Base-by-base conservation (phyloP, 176 grass and related monocot genomes). In the Themeda triandra region DNA sequence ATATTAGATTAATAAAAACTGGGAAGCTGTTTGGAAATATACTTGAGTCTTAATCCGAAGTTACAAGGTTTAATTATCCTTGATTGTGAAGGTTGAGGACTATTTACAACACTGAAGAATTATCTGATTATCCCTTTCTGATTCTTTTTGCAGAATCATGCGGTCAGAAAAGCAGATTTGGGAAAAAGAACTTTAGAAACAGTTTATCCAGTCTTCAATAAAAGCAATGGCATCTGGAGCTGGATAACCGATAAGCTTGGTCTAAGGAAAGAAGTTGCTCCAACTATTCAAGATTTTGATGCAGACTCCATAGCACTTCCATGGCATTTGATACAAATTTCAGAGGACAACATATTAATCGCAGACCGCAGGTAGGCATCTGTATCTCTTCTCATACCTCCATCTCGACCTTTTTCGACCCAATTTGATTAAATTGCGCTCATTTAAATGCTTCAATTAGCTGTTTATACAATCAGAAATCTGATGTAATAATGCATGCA, bases 171-270 rank as follows among this genome's bases (percentile, higher is more conserved):
- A 88, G 93, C 89, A 85, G 93, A 98, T 93, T 85, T 95, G 35
- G 87, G 73, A 80, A 89, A 81, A 27, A 95, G 96, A 64, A 53
- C 90, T 63, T 80, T 95, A 77, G 89, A 98, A 71, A 95, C 93
- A 15, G 78, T 95, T 66, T 92, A 98, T 86, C 96, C 93, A 37
- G 62, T 81, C 30, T 90, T 73, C 63, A 80, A 80, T 66, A 83
- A 87, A 79, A 93, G 62, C 65, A 84, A 74, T 90, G 89, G 91
- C 17, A 77, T 86, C 54, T 95, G 89, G 91, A 90, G 84, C 68
- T 93, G 96, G 96, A 88, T 98, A 79, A 81, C 88, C n/a, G 83
- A 91, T 88, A 93, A 93, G 77, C 87, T 98, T 83, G 96, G 93
- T 46, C 77, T 93, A 51, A 85, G 49, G 88, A 93, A 70, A 63